Conservation (phyloP, 768 basidiomycete genomes). For the Boletus edulis region DNA sequence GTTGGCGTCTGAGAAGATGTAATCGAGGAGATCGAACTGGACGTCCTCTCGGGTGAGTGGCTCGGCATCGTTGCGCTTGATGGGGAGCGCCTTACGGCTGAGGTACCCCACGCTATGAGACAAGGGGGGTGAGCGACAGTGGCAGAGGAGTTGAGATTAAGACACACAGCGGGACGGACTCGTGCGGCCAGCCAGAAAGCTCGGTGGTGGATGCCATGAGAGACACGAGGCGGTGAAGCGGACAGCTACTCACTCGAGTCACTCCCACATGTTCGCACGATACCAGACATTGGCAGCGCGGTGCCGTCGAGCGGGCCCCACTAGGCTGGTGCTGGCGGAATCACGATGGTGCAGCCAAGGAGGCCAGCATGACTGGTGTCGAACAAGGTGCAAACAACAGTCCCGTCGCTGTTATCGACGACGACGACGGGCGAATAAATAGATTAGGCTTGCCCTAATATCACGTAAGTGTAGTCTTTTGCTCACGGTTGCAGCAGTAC, state of each 20-base stretch:
- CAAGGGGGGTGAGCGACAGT: constrained; percentile 8
- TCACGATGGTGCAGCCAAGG: background rate
- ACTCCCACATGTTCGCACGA: constrained; percentile 29
- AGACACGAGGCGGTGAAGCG: constrained; percentile 36
- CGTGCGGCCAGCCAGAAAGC: constrained; percentile 43
- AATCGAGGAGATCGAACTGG: constrained; percentile 79
- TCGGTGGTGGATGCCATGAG: constrained; percentile 48
- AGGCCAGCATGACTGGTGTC: background rate
- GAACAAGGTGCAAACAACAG: background rate
- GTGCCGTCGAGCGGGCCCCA: constrained; percentile 9
- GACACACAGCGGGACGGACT: constrained; percentile 54
- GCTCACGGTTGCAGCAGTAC: constrained; percentile 16
- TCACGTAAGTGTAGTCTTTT: constrained; percentile 26
- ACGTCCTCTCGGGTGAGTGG: constrained; percentile 81
- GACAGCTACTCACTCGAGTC: constrained; percentile 5
- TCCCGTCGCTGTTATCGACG: constrained; percentile 9
- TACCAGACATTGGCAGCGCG: constrained; percentile 9
- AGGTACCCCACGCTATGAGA: constrained; percentile 52
- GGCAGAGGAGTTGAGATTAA: constrained; percentile 8
- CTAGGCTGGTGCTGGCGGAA: background rate
- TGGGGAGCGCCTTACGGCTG: constrained; percentile 63
- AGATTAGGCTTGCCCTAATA: constrained; percentile 8
- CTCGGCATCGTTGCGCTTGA: constrained; percentile 81
- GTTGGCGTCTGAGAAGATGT: constrained; percentile 70
- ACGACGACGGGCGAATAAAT: background rate